Evolutionary conservation across 768 basidiomycete species (phyloP), one percentile per base, ranked within the genome.

Genomic region (Auricularia heimuer): DNA sequence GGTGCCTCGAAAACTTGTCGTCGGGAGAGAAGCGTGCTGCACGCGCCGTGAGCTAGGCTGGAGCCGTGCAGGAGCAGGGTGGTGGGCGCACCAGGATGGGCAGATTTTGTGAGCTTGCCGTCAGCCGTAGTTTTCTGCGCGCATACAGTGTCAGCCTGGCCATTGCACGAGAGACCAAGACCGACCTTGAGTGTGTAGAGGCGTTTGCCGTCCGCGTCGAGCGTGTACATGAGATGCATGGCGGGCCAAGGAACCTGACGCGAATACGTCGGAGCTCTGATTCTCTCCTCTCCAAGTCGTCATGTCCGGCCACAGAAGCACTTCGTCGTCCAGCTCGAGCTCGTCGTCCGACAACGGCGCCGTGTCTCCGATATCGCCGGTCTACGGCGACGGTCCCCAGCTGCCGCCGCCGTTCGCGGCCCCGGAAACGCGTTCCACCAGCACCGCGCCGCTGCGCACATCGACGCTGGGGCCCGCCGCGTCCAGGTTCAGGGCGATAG

Each of bases 221-320:
- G 68, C 16, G 89, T 90, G 78, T 96, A 98, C 96, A 98, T 98
- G 72, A 98, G 81, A 86, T 98, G 95, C 96, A 98, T 98, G 72
- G 68, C 29, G 34, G 56, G 29, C 7, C 56, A 29, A 12, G 47
- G 47, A 45, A 18, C 47, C 6, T 51, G 47, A 16, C 47, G 47
- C 14, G 21, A 51, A 4, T 16, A 10, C 16, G 47, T 10, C 47
- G 18, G 18, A 51, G 47, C 47, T 51, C 18, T 16, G 47, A 51
- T 21, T 51, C 18, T 51, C 18, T 12, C 47, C 21, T 39, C 12
- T 42, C 39, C 39, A 7, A 7, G 39, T 7, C 39, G 39, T 14
- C 39, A 42, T 42, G 39, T 42, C 39, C 39, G 39, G 8, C 39
- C 39, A 14, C 39, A 42, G 39, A 14, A 42, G 39, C 39, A 42